Evolutionary conservation across 768 basidiomycete genomes (phyloP).

Genomic region (Porpolomopsis calyptriformis): DNA sequence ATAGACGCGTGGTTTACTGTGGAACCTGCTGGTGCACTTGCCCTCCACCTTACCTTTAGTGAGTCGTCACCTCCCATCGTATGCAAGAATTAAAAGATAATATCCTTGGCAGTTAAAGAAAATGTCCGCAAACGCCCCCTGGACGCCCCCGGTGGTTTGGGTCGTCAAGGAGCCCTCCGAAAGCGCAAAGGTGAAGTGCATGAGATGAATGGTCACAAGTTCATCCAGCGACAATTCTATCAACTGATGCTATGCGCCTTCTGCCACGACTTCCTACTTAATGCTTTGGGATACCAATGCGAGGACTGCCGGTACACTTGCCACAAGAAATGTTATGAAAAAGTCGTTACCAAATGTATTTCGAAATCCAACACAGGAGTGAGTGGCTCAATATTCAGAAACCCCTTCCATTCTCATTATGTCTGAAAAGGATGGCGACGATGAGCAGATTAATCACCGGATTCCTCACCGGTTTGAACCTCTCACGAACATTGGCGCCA

Average conservation of each 20-base stretch:
- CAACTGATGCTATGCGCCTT: slow-evolving; percentile 98
- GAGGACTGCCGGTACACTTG: slow-evolving; percentile 99
- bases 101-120: slow-evolving; percentile 69
- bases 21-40: slow-evolving; percentile 92
- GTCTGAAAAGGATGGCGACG: slow-evolving; percentile 71
- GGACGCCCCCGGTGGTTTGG: slow-evolving; percentile 83
- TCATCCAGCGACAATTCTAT: slow-evolving; percentile 94
- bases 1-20: slow-evolving; percentile 97
- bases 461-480: slow-evolving; percentile 98
- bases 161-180: slow-evolving; percentile 94
- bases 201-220: slow-evolving; percentile 99
- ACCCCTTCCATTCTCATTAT: slow-evolving; percentile 1
- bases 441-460: slow-evolving; percentile 97
- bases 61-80: slow-evolving; percentile 22
- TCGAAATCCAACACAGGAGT: slow-evolving; percentile 93
- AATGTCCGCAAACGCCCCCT: slow-evolving; percentile 94
- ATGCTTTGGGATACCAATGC: slow-evolving; percentile 96
- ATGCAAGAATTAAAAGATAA: neutral
- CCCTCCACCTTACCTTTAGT: slow-evolving; percentile 87
- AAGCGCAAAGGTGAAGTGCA: slow-evolving; percentile 97
- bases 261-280: slow-evolving; percentile 95
- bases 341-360: slow-evolving; percentile 98
- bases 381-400: slow-evolving; percentile 21
- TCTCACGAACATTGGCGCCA: slow-evolving; percentile 92
- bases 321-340: slow-evolving; percentile 98